Evolutionary conservation across 345 rosid genomes (phyloP).

Genomic region (Aquilaria yunnanensis): DNA sequence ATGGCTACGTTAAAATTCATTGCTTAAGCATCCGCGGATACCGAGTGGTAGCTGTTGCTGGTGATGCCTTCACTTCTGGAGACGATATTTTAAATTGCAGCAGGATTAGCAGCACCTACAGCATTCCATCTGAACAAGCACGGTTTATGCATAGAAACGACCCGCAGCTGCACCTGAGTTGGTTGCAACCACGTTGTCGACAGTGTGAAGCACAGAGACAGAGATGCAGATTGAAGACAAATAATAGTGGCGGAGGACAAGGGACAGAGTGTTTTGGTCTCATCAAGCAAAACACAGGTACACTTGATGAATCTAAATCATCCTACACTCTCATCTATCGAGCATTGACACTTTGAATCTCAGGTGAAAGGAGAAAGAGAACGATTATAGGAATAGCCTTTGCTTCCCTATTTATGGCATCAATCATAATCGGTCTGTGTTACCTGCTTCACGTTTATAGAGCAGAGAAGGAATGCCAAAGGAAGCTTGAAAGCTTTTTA

Average conservation of each 20-base stretch:
- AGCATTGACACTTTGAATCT: too few relatives aligned
- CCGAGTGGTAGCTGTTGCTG: not conserved
- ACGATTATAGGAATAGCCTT: too few relatives aligned
- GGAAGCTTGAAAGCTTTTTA: too few relatives aligned
- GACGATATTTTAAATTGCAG: not conserved
- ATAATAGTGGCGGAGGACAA: not conserved
- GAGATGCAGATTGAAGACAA: not conserved
- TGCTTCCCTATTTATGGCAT: too few relatives aligned
- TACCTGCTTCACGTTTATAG: too few relatives aligned
- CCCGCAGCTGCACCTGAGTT: not conserved
- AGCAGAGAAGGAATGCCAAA: too few relatives aligned
- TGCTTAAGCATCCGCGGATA: not conserved
- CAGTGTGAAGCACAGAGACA: not conserved
- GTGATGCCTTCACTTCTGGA: not conserved
- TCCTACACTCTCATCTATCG: too few relatives aligned
- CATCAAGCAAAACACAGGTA: not conserved
- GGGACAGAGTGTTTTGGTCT: not conserved
- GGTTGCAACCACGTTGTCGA: not conserved
- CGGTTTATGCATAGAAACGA: not conserved
- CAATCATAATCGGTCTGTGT: too few relatives aligned
- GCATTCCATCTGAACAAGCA: not conserved
- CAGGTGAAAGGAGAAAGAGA: too few relatives aligned
- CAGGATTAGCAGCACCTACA: not conserved
- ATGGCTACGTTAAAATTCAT: too few relatives aligned
- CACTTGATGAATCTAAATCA: too few relatives aligned